Conservation (phyloP, 1,139 yeast species). For the Petasospora fabianii region DNA sequence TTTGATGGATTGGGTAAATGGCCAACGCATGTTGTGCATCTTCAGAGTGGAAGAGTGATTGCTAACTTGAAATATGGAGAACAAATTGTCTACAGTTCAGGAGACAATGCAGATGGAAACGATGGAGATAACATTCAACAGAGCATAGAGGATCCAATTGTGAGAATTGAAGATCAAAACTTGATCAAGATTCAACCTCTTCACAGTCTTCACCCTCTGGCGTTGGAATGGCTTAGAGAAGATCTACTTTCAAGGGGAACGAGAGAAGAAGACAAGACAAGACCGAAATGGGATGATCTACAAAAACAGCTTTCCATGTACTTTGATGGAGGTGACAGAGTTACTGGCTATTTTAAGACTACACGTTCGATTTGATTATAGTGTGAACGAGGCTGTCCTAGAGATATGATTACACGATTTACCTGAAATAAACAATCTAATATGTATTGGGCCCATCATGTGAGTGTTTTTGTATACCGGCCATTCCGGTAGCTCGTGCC, state of each 20-base stretch:
- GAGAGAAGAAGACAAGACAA: conserved; percentile 37
- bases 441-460: too few relatives aligned
- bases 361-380: conserved; percentile 32
- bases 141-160: conserved; percentile 18
- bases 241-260: conserved; percentile 47
- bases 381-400: neutral
- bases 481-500: too few relatives aligned
- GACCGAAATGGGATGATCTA: conserved; percentile 46
- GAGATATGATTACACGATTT: too few relatives aligned
- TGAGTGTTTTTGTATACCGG: too few relatives aligned
- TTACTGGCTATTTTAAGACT: conserved; percentile 46
- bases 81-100: conserved; percentile 31
- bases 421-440: neutral
- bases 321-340: conserved; percentile 46
- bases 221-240: conserved; percentile 56
- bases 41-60: conserved; percentile 59
- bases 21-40: conserved; percentile 85
- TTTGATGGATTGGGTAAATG: conserved; percentile 90
- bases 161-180: conserved; percentile 21
- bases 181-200: conserved; percentile 39
- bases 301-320: conserved; percentile 38
- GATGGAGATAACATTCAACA: conserved; percentile 32
- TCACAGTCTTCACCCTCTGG: conserved; percentile 65
- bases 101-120: conserved; percentile 15
- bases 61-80: conserved; percentile 30